Evolutionary conservation across 2,329 filamentous ascomycete genomes (phyloP), one percentile per base, ranked within the genome.

Genomic region (Bipolaris cookei): DNA sequence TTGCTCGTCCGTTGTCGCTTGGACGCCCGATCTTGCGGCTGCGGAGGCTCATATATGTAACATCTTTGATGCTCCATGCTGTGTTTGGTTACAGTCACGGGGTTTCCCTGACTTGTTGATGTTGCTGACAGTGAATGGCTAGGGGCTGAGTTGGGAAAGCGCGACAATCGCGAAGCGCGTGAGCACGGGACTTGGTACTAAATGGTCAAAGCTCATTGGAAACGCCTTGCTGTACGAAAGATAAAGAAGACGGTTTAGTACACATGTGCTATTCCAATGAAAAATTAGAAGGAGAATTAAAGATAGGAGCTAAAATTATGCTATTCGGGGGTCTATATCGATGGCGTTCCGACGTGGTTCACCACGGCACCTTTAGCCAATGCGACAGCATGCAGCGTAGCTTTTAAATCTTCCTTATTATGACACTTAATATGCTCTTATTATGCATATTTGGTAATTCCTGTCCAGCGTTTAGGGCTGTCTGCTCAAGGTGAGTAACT

Each of bases 41-140:
- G 66, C 16, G 75, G 57, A 16, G 77, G 77, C 18, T 77, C 64
- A 56, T 79, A 82, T 4, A 81, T 70, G 58, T 82, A 82, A 64
- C 79, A 80, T 58, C 78, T 79, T 57, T 82, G 74, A 60, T 81
- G 80, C 51, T 83, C 81, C 80, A 82, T 82, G 30, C 23, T 65
- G 4, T 42, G 20, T 30, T 20, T 35, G 21, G 10, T 47, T 20
- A 16, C 41, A 23, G n/a, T 14, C 23, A 8, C 14, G 39, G 42
- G 2, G 47, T 30, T 5, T 11, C 37, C 2, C 14, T 11, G 32
- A 35, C 28, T 37, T 20, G 32, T 38, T 46, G 50, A 49, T 56
- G 35, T 42, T 56, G 48, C 52, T 47, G 56, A 39, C 32, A 20
- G 25, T 10, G 42, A 43, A 42, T 51, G 61, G 55, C 48, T 57